Base-by-base conservation (phyloP, 805 yeast species). In the Pichia phayaonensis region DNA sequence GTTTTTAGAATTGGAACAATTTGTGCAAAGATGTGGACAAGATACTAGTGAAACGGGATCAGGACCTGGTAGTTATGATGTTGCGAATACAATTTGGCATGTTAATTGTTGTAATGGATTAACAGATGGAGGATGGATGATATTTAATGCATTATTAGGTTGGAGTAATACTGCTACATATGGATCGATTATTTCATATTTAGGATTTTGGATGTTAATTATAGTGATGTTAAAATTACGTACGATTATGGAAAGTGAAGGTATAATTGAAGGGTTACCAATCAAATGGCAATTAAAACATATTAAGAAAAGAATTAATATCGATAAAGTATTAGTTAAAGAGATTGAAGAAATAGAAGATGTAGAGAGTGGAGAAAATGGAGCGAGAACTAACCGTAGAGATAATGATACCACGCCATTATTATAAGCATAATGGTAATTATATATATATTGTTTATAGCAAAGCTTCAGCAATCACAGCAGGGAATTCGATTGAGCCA, bases 131-230 rank as follows among this genome's bases (percentile, higher is more conserved):
- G 80, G 83, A 31, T 90, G 95, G 96, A 88, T 89, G 95, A 72
- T 90, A 36, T 74, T 86, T 59, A 88, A 90, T 36, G 97, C 96
- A 1, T 72, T 90, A 6, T 75, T 90, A 46, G 97, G 97, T 2
- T 90, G 97, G 97, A 89, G 94, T 15, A 90, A 90, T 64, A 80
- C 90, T 55, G 97, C 96, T 3, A 90, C 97, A 0, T 87, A 84
- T 62, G 95, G 95, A 4, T 86, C 95, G 21, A 90, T 90, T 0
- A 64, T 76, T 6, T 78, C 90, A 46, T 90, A 90, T 68, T 75
- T 78, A 54, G 49, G 73, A 0, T 90, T 84, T 65, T 90, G 97
- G 97, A 29, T 71, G 1, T 64, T 68, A 4, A 73, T 79, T 10
- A 71, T 84, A 27, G 56, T 67, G 1, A 55, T 73, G 51, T 65